Base-by-base conservation (phyloP, 2,329 filamentous ascomycete genomes). In the Aspergillus novoparasiticus region DNA sequence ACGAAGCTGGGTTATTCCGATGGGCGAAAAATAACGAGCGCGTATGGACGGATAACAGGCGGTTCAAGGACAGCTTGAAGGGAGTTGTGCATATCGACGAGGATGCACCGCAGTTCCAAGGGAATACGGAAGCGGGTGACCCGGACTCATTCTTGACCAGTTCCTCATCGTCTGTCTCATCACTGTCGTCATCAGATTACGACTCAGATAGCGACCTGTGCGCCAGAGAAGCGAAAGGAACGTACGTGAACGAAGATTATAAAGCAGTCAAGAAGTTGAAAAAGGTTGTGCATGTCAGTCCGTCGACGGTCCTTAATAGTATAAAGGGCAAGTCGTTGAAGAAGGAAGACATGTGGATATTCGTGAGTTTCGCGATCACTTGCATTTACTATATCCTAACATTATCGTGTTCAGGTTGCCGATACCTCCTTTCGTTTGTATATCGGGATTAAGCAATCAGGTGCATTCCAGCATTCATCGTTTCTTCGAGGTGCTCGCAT, bases 321-420 rank as follows among this genome's bases (percentile, higher is more conserved):
- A 82, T 96, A 6, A 83, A 95, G 19, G 87, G 91, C 10, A 76
- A 71, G 64, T 90, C 92, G 67, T 89, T 90, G 0, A 90, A 93
- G 45, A 91, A 89, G 76, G 93, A 93, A 66, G 94, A 94, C 72
- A 95, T 91, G 5, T 97, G 94, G 94, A 96, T 97, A 67, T 97
- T 96, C 71, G 93, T 84, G 67, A 69, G 80, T 70, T 30, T 8
- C n/a, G 12, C 14, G 8, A 48, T 50, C n/a, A 23, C 0, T 19
- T 10, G 2, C 6, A 28, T 12, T 12, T 2, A 36, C 12, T 32
- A 19, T 16, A 16, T 36, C 34, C 26, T 19, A 19, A n/a, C 6
- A 58, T 12, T 14, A 4, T 34, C 2, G 2, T 19, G 6, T 9
- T 32, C 39, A 74, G 73, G 73, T 74, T n/a, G 73, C 91, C 28